These are phyloP conservation scores for Sparassis latifolia DNA, from an alignment of 1,284 basidiomycete genomes.

Conservation along the genomic window DNA sequence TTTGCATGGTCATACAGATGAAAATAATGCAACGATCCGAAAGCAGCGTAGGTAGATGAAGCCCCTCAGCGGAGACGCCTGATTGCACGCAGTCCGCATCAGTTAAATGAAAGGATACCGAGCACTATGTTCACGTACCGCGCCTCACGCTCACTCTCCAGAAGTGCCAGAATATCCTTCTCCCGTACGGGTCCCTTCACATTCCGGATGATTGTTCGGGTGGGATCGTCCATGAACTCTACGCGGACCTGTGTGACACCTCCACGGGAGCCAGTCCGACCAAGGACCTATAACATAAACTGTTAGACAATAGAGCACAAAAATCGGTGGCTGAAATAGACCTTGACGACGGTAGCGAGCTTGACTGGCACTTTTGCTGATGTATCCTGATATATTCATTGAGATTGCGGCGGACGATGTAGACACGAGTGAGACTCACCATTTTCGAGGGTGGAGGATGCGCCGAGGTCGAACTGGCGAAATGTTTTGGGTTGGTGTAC, in stretches of 20 bases:
- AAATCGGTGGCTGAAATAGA: slow-evolving; percentile 25
- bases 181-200: slow-evolving; percentile 98
- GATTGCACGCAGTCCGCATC: slow-evolving; percentile 3
- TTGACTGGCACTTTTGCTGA: slow-evolving; percentile 84
- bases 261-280: slow-evolving; percentile 98
- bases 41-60: slow-evolving; percentile 11
- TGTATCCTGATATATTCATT: slow-evolving; percentile 47
- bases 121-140: slow-evolving; percentile 59
- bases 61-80: slow-evolving; percentile 37
- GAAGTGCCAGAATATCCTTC: slow-evolving; percentile 94
- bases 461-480: slow-evolving; percentile 20
- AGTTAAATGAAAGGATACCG: not conserved
- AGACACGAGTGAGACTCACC: slow-evolving; percentile 11
- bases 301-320: slow-evolving; percentile 2
- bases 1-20: slow-evolving; percentile 29
- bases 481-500: slow-evolving; percentile 22
- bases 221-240: slow-evolving; percentile 98
- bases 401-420: no score
- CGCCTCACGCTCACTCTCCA: slow-evolving; percentile 99
- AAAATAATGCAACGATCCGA: slow-evolving; percentile 18
- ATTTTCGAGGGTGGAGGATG: slow-evolving; percentile 16
- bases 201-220: slow-evolving; percentile 97
- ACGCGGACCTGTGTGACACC: slow-evolving; percentile 99
- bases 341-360: slow-evolving; percentile 95
- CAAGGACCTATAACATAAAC: slow-evolving; percentile 69